Evolutionary conservation across 2,329 filamentous ascomycete species (phyloP), one percentile per base, ranked within the genome.

Genomic region (Polytolypa hystricis): DNA sequence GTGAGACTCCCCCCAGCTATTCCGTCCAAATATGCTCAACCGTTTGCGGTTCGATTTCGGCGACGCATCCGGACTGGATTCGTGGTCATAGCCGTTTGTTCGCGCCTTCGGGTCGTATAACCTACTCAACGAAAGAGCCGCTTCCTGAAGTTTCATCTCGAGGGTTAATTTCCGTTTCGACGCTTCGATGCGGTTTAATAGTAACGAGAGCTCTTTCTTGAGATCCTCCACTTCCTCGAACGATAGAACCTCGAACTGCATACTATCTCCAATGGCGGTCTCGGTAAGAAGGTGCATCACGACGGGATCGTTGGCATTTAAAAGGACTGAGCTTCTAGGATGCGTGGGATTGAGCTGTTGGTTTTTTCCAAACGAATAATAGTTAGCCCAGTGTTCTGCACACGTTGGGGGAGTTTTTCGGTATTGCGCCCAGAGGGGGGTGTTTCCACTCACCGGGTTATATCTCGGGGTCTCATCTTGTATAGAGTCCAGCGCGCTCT

Each of bases 131-230:
- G 86, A 93, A 45, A 81, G 74, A 8, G 91, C 85, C 1, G 91
- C 91, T 69, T 96, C 89, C 49, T 86, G 82, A 50, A 95, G 85
- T 65, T 96, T 98, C 37, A 79, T 82, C 58, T 98, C 91, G 30
- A 96, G 77, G 20, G 79, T 78, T 25, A 98, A 70, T 60, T 89
- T 94, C 42, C 84, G 75, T 47, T 80, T 77, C 14, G 84, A 79
- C 25, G 84, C 79, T 43, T 89, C 83, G 47, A 94, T 79, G n/a
- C 84, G 80, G 52, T 79, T 74, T 17, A 73, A 70, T 33, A 96
- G 62, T 23, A 76, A 67, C 40, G 77, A 73, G 44, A 79, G 74
- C 65, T 94, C 84, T 57, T 86, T 93, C 69, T 96, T 98, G 50
- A 96, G 64, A 31, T 76, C 73, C 47, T 96, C 91, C 19, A 95